These are phyloP conservation scores for Camellia sinensis DNA, from an alignment of 148 eudicot species.

Conservation along the genomic window DNA sequence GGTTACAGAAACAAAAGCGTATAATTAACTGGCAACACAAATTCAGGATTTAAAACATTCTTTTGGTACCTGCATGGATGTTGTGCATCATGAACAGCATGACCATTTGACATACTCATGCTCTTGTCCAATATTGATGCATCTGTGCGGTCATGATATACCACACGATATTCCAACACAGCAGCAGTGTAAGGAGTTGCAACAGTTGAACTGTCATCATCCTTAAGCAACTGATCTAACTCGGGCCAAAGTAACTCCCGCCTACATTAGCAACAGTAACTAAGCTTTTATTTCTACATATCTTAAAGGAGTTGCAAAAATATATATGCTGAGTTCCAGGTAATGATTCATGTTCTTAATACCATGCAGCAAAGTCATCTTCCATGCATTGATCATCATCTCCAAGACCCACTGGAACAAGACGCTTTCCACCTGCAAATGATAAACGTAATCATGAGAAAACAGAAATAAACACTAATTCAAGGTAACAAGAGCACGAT, in stretches of 20 bases:
- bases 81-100: constrained; percentile 74
- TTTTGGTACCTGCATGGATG: constrained; percentile 80
- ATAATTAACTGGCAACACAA: not conserved
- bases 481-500: too few species aligned
- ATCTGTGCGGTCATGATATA: constrained; percentile 42
- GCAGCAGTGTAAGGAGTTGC: constrained; percentile 94
- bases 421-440: constrained; percentile 74
- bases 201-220: constrained; percentile 58
- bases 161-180: constrained; percentile 77
- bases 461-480: not conserved
- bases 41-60: not conserved
- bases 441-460: not conserved
- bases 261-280: constrained; percentile 39
- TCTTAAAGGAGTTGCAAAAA: too few species aligned
- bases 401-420: constrained; percentile 86
- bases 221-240: constrained; percentile 70
- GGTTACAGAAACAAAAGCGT: constrained; percentile 15
- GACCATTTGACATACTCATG: constrained; percentile 73
- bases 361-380: constrained; percentile 98
- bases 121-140: constrained; percentile 36
- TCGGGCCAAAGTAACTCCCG: constrained; percentile 90
- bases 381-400: constrained; percentile 98
- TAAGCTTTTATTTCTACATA: not conserved
- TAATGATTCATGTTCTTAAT: constrained; percentile 14
- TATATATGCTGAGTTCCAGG: not conserved